Base-by-base conservation (phyloP, 805 yeast species). In the Wickerhamiella brachini region DNA sequence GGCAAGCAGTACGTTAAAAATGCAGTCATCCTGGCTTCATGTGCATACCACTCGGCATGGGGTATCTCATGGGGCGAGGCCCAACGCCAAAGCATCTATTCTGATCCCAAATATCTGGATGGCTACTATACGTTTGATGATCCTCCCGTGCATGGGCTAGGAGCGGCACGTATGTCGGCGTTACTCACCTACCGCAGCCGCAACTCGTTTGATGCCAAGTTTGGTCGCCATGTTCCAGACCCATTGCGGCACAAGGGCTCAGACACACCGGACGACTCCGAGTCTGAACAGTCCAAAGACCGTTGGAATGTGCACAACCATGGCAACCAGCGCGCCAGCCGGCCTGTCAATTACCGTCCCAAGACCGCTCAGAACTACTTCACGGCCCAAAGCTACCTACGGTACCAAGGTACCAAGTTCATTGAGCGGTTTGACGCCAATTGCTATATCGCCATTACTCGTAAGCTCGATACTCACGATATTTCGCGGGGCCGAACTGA, bases 1-100 rank as follows among this genome's bases (percentile, higher is more conserved):
- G 83, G 83, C 3, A 64, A 71, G 1, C 75, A 73, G 1, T 93
- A 78, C 62, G 95, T 93, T 34, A 75, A 75, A 53, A 71, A 76
- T 43, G 71, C 85, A 21, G 81, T 90, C 13, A 90, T 96, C 0
- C 68, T 90, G 50, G 98, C 98, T 1, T 90, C 97, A 0, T 80
- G 94, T 23, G 96, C 97, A 0, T 74, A 94, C 62, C 95, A 89
- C 44, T 83, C 95, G 2, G 98, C 98, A 0, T 93, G 98, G 98
- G 93, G 97, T 58, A 93, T 93, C 42, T 85, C 95, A 3, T 93
- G 98, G 98, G 90, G 95, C 50, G 98, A 93, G 64, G 95, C 98
- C 1, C 98, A 93, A 68, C 77, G 98, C 59, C 98, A 93, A 65
- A 81, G 95, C 56, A 87, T 93, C 26, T 93, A 89, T 67, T 83